Evolutionary conservation across 2,329 filamentous ascomycete genomes (phyloP), one percentile per base, ranked within the genome.

Genomic region (Bimuria novae-zelandiae): DNA sequence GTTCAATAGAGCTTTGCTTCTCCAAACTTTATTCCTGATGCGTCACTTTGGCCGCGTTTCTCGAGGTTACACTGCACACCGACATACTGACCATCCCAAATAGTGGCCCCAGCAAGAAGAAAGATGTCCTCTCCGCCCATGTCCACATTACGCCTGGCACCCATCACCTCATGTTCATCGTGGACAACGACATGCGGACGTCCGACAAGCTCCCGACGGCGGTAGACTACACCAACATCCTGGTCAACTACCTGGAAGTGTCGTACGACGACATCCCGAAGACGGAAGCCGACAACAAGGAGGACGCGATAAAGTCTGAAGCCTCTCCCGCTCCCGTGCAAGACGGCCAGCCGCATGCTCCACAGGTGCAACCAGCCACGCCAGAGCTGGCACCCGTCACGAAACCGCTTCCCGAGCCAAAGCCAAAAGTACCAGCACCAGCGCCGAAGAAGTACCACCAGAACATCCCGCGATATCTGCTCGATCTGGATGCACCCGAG

Each of bases 201-300:
- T 94, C 91, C 14, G 86, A 89, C 55, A 85, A 89, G 59, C 81
- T 97, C 50, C 93, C 94, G 12, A 97, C 94, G 0, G 96, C 94
- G 1, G 94, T 99, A 53, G 94, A 99, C 73, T 97, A 95, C 73
- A 95, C 92, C 60, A 97, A 97, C 77, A 96, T 96, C 70, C 81
- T 99, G 16, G 93, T 99, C 75, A 99, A 99, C 76, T 99, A 97
- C 72, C 90, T 99, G 68, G 94, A 99, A 77, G 89, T 97, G 57
- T 90, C 84, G 65, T 85, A 90, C 30, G 88, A 92, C 51, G 88
- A 92, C 67, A 75, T 87, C 25, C 79, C 80, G 10, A 50, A 60
- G 27, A 52, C 62, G 33, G 54, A 54, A 30, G 57, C 63, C 23
- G 58, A 53, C 25, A 54, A 57, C 36, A 36, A 61, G 10, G 60